Percentiles rank a stretch among this genome's conserved stretches.
These are phyloP conservation scores for Penicillium brevicompactum DNA, from an alignment of 2,329 filamentous ascomycete species.

Conservation along the genomic window DNA sequence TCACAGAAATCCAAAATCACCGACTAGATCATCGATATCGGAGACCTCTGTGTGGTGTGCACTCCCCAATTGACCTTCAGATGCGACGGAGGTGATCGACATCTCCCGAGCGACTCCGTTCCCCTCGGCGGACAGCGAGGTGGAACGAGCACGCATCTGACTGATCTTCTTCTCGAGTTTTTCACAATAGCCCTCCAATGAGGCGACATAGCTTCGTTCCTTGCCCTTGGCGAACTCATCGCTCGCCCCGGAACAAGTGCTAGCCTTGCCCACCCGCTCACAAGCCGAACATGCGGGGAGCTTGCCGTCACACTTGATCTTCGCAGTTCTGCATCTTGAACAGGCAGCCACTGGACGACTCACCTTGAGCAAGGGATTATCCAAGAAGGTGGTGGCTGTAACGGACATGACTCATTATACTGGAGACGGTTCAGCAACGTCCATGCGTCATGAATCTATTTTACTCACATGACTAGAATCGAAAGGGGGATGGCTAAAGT, in stretches of 20 bases:
- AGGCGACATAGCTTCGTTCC: conserved; percentile 94
- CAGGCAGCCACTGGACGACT: conserved; percentile 79
- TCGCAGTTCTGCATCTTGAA: conserved; percentile 81
- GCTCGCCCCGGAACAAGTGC: conserved; percentile 89
- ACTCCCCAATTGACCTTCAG: conserved; percentile 30
- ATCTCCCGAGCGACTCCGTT: conserved; percentile 33
- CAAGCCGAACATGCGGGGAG: conserved; percentile 93
- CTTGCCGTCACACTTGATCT: conserved; percentile 98
- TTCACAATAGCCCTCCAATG: conserved; percentile 87
- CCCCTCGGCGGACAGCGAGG: conserved; percentile 27
- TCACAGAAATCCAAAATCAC: conserved; percentile 88
- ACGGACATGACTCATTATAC: conserved; percentile 35
- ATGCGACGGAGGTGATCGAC: conserved; percentile 39
- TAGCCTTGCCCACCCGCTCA: conserved; percentile 83
- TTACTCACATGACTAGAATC: conserved; percentile 16
- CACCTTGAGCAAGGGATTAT: conserved; percentile 54
- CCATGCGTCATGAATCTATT: not conserved
- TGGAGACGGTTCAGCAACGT: not conserved
- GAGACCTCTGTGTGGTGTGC: conserved; percentile 68
- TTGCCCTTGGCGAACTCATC: conserved; percentile 96
- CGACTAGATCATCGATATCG: conserved; percentile 88
- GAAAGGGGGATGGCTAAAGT: not conserved
- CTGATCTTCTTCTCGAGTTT: conserved; percentile 77
- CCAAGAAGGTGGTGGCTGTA: conserved; percentile 38
- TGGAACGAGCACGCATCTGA: conserved; percentile 42